A percentile compares a stretch with the other conserved stretches of the same genome.
Evolutionary conservation across 345 rosid genomes (phyloP).

Genomic region (Cardiospermum halicacabum): DNA sequence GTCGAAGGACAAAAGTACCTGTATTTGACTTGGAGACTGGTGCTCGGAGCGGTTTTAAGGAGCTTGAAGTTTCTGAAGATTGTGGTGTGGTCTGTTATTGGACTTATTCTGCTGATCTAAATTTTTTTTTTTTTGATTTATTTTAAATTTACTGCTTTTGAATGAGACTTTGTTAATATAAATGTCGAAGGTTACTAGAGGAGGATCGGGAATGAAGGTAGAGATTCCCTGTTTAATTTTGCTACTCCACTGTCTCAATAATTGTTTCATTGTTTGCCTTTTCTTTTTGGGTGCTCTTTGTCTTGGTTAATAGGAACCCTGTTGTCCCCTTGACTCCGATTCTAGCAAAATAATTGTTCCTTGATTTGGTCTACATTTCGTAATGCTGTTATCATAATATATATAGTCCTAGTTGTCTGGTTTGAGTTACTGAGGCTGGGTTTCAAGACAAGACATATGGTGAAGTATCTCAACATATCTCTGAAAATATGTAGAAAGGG

Average conservation of each 20-base stretch:
- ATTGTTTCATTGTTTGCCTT: neutral
- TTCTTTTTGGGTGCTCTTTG: neutral
- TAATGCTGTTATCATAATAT: neutral
- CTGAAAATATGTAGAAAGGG: neutral
- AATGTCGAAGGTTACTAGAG: neutral
- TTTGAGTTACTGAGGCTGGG: neutral
- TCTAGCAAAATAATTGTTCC: neutral
- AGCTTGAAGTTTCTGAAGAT: conserved; percentile 90
- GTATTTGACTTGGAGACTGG: conserved; percentile 87
- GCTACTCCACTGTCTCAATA: neutral
- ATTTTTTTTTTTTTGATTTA: conserved; percentile 3
- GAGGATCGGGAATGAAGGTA: neutral
- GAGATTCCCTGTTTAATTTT: neutral
- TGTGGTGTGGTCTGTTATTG: conserved; percentile 80
- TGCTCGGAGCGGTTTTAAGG: conserved; percentile 82
- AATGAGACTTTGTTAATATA: conserved; percentile 2
- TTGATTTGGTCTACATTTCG: neutral
- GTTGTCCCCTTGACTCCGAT: neutral
- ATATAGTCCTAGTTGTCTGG: neutral
- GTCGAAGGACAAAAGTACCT: conserved; percentile 75
- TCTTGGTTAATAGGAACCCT: neutral
- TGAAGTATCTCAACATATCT: neutral
- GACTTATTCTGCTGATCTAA: conserved; percentile 11
- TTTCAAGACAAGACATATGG: neutral
- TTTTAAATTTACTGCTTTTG: conserved; percentile 6